Conservation (phyloP, 371 early-diverging fungal genomes). For the Parasitella parasitica region DNA sequence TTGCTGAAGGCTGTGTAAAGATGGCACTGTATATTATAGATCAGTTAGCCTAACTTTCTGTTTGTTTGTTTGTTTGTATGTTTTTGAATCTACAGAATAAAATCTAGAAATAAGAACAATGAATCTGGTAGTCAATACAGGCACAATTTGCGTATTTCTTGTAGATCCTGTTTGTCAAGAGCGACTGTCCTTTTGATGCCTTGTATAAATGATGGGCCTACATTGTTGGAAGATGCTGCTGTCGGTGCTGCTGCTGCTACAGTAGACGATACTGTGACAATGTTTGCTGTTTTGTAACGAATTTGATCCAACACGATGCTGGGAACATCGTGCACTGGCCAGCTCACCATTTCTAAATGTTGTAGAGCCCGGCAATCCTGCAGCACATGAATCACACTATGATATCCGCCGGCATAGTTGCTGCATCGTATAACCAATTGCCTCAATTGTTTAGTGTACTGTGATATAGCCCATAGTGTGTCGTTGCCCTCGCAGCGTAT, state of each 20-base stretch:
- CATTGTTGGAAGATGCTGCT: not conserved
- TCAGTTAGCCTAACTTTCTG: too few species aligned
- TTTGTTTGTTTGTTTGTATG: not conserved
- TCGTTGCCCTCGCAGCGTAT: constrained; percentile 35
- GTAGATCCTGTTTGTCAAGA: constrained; percentile 19
- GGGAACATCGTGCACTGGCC: constrained; percentile 43
- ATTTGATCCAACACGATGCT: constrained; percentile 22
- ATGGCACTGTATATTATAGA: too few species aligned
- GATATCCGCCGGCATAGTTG: constrained; percentile 7
- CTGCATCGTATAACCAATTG: constrained; percentile 27
- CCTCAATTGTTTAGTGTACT: constrained; percentile 24
- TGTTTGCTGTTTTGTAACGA: not conserved
- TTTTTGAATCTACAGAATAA: not conserved
- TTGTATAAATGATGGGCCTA: not conserved
- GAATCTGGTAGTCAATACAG: not conserved
- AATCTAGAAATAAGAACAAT: not conserved
- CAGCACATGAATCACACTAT: constrained; percentile 22
- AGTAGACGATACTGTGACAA: not conserved
- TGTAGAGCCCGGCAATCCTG: constrained; percentile 23
- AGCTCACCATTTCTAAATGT: constrained; percentile 37
- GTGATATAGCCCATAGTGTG: constrained; percentile 30
- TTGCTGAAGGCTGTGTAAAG: too few species aligned
- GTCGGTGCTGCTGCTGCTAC: not conserved
- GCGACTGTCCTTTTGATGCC: constrained; percentile 18
- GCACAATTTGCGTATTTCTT: constrained; percentile 21